Evolutionary conservation across 129 eudicot genomes (phyloP).

Genomic region (Glebionis coronaria): DNA sequence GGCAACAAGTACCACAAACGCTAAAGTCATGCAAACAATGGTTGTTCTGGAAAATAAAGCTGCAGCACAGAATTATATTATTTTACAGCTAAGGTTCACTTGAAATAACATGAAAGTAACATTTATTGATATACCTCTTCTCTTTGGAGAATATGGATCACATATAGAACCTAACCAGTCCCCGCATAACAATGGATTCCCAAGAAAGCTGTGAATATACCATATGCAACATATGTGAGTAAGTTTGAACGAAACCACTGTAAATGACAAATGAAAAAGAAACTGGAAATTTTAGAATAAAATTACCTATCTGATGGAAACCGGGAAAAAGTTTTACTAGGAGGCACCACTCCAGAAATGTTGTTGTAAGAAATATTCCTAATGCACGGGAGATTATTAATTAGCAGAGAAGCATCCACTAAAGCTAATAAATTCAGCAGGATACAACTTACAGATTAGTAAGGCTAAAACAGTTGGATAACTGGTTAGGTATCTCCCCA

Average conservation of each 20-base stretch:
- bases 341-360: constrained; percentile 65
- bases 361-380: constrained; percentile 86
- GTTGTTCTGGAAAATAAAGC: constrained; percentile 58
- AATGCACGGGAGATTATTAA: constrained; percentile 18
- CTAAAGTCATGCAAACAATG: constrained; percentile 61
- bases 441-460: constrained; percentile 47
- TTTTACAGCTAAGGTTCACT: not conserved
- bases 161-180: constrained; percentile 85
- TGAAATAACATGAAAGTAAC: not conserved
- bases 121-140: constrained; percentile 42
- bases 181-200: constrained; percentile 77
- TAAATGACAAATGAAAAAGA: not conserved
- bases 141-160: constrained; percentile 51
- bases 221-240: not conserved
- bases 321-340: constrained; percentile 55
- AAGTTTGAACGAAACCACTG: not conserved
- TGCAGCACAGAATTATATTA: constrained; percentile 18
- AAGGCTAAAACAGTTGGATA: constrained; percentile 76
- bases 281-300: not conserved
- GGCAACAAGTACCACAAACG: constrained; percentile 51
- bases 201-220: constrained; percentile 57
- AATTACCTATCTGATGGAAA: constrained; percentile 73
- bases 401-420: not conserved
- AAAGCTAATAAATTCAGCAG: not conserved
- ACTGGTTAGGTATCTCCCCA: constrained; percentile 68